phyloP scores from a whole-genome alignment of 208 protist species.

The Crithidia acanthocephali region DNA sequence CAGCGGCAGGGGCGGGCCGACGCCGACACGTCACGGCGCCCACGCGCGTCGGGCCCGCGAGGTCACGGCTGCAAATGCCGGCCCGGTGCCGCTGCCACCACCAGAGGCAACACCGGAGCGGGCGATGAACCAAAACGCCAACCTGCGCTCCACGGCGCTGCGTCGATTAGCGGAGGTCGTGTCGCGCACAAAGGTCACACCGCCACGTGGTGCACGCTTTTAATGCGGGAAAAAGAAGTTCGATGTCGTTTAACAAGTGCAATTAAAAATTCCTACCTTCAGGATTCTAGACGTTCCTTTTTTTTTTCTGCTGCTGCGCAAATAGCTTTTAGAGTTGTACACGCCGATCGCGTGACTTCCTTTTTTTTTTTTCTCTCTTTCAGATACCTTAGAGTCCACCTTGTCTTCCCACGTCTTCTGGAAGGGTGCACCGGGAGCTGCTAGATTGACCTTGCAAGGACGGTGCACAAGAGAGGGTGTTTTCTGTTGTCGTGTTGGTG shows the following conservation, averaged over 20 bases:
- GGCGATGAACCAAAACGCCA: constrained; percentile 29
- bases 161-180: constrained; percentile 68
- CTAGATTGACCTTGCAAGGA: too few species aligned
- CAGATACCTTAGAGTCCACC: too few species aligned
- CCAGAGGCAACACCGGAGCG: constrained; percentile 9
- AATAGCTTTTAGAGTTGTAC: neutral
- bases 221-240: neutral
- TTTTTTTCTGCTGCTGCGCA: constrained; percentile 1
- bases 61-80: neutral
- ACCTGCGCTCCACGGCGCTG: constrained; percentile 43
- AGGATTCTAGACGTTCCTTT: neutral
- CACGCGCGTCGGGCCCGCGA: neutral
- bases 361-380: constrained; percentile 1
- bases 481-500: too few species aligned
- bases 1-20: neutral
- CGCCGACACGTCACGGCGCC: constrained; percentile 15
- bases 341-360: neutral
- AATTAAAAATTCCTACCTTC: too few species aligned
- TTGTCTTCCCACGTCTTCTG: too few species aligned
- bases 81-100: too few species aligned
- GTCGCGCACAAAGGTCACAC: constrained; percentile 56
- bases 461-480: too few species aligned
- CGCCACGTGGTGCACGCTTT: constrained; percentile 12
- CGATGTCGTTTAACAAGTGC: too few species aligned
- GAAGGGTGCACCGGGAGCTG: too few species aligned